Percentiles rank a stretch among this genome's conserved stretches.
Evolutionary conservation across 2,329 filamentous ascomycete genomes (phyloP).

Genomic region (Pseudogymnoascus sp.): DNA sequence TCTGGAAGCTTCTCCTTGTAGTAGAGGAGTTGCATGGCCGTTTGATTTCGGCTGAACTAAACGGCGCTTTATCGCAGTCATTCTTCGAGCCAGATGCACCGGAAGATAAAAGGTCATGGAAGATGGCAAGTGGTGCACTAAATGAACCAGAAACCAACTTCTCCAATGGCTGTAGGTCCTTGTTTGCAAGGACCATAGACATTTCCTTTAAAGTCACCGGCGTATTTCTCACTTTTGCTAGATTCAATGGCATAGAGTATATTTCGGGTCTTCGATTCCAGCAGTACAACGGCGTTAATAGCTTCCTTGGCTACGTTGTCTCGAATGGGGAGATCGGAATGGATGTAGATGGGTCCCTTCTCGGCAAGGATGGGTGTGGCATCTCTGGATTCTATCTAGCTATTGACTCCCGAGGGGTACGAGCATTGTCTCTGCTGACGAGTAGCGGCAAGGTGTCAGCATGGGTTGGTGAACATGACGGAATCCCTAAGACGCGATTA

Average conservation of each 20-base stretch:
- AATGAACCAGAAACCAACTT: neutral
- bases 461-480: neutral
- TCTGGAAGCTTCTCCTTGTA: neutral
- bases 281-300: neutral
- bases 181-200: neutral
- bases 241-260: neutral
- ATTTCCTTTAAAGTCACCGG: neutral
- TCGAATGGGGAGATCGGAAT: neutral
- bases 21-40: neutral
- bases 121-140: neutral
- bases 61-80: neutral
- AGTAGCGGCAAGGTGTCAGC: neutral
- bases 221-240: neutral
- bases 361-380: neutral
- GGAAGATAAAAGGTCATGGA: neutral
- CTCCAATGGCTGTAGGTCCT: neutral
- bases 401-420: neutral
- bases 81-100: neutral
- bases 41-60: neutral
- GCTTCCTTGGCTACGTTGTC: neutral
- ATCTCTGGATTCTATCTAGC: neutral
- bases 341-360: neutral
- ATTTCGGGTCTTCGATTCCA: slow-evolving; percentile 2
- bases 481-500: neutral
- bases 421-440: neutral